Evolutionary conservation across 2,329 filamentous ascomycete genomes (phyloP).

Genomic region (Botrytis fragariae): DNA sequence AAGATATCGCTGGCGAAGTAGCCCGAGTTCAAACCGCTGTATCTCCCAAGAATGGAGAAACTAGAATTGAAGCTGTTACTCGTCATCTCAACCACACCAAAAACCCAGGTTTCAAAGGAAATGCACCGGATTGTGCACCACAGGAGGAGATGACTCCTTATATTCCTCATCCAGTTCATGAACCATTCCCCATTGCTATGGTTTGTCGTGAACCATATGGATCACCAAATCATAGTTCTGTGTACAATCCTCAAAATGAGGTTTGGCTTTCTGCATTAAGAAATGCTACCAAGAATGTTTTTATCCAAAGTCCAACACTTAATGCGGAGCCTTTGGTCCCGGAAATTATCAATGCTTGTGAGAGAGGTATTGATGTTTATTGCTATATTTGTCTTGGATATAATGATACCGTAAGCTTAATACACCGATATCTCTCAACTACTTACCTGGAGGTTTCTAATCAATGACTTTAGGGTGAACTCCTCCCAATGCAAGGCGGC

Average conservation of each 20-base stretch:
- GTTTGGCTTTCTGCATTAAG: slow-evolving; percentile 69
- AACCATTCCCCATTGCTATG: slow-evolving; percentile 66
- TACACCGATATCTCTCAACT: too few relatives aligned
- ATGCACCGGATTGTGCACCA: slow-evolving; percentile 53
- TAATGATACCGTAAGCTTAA: slow-evolving; percentile 60
- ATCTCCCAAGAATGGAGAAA: slow-evolving; percentile 50
- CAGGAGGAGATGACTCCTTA: slow-evolving; percentile 65
- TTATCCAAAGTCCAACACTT: slow-evolving; percentile 75
- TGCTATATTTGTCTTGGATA: slow-evolving; percentile 76
- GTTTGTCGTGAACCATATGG: slow-evolving; percentile 69
- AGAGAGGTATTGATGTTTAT: slow-evolving; percentile 64
- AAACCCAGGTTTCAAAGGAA: slow-evolving; percentile 49
- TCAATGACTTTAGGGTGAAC: slow-evolving; percentile 53
- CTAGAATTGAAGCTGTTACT: slow-evolving; percentile 56
- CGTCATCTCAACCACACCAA: slow-evolving; percentile 64
- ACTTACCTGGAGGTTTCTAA: neutral
- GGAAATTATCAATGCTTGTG: slow-evolving; percentile 61
- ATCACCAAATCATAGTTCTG: slow-evolving; percentile 56
- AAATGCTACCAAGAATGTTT: slow-evolving; percentile 62
- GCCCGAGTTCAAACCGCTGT: slow-evolving; percentile 58
- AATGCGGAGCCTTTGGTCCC: slow-evolving; percentile 68
- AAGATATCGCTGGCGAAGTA: slow-evolving; percentile 58
- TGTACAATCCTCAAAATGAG: slow-evolving; percentile 70
- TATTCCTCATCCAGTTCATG: slow-evolving; percentile 51
- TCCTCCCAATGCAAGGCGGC: slow-evolving; percentile 72